These are phyloP conservation scores for Dryas octopetala DNA, from an alignment of 306 rosid genomes.

Conservation along the genomic window DNA sequence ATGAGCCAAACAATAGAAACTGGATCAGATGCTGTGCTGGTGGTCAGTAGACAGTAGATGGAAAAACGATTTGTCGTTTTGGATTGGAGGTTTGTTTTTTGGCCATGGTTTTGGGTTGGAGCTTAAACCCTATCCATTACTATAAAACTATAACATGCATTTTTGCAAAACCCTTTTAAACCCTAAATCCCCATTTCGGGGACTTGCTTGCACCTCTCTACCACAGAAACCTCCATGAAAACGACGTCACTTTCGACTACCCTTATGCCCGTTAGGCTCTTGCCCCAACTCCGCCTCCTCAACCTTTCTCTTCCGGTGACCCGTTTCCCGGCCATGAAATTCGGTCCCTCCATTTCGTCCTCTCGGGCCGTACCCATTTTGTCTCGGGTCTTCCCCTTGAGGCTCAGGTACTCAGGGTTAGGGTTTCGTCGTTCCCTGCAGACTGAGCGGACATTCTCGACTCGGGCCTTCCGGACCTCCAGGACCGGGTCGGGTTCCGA, in stretches of 20 bases:
- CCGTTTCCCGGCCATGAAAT: conserved; percentile 42
- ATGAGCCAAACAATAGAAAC: no score
- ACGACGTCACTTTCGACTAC: conserved; percentile 13
- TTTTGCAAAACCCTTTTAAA: conserved; percentile 7
- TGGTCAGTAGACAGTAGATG: no score
- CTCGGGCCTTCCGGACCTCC: conserved; percentile 32
- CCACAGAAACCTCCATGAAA: conserved; percentile 3
- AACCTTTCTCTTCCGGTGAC: conserved; percentile 35
- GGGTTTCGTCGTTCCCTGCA: conserved; percentile 26
- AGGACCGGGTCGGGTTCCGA: conserved; percentile 30
- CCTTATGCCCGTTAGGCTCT: conserved; percentile 53
- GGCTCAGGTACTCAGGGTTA: conserved; percentile 36
- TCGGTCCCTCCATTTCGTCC: conserved; percentile 28
- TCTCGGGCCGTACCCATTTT: conserved; percentile 34
- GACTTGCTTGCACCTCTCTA: neutral
- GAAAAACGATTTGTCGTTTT: neutral
- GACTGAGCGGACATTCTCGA: conserved; percentile 42
- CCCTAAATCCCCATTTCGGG: conserved; percentile 18
- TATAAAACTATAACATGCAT: neutral
- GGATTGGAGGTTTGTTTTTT: no score
- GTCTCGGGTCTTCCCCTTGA: conserved; percentile 59
- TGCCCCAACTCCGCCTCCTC: conserved; percentile 63
- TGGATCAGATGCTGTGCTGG: no score
- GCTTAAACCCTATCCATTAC: neutral
- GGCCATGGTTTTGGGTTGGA: no score